Percentiles rank a stretch among this genome's conserved stretches.
Conservation (phyloP, 306 rosid species). For the Rosa lucieae region DNA sequence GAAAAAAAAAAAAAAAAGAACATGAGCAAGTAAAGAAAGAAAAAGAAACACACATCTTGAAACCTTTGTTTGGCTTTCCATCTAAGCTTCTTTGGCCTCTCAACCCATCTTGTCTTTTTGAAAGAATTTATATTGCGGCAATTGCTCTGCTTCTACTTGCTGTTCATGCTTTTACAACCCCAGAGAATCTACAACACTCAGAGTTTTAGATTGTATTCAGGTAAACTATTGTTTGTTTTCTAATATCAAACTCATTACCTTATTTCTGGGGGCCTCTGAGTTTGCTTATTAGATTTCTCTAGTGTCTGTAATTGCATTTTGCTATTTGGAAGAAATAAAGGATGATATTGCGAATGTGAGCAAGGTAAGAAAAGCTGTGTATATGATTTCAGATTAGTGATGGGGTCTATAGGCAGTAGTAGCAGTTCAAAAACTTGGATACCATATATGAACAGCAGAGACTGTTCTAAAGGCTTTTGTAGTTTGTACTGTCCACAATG, state of each 20-base stretch:
- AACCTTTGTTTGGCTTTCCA: constrained; percentile 42
- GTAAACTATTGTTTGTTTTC: constrained; percentile 13
- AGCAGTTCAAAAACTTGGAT: constrained; percentile 57
- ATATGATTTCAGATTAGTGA: constrained; percentile 23
- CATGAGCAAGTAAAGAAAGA: constrained; percentile 26
- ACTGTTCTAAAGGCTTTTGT: constrained; percentile 86
- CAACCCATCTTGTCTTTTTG: constrained; percentile 37
- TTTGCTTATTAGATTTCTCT: not conserved
- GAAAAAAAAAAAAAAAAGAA: constrained; percentile 29
- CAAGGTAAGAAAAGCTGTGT: not conserved
- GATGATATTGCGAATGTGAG: not conserved
- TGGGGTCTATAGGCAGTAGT: constrained; percentile 66
- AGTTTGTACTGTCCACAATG: constrained; percentile 84
- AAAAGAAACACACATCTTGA: constrained; percentile 36
- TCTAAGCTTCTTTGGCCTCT: constrained; percentile 36
- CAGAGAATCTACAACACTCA: constrained; percentile 26
- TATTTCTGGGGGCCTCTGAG: not conserved
- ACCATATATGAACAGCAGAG: constrained; percentile 73
- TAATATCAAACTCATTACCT: not conserved
- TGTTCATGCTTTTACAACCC: constrained; percentile 23
- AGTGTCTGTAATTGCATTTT: not conserved
- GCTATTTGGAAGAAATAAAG: not conserved
- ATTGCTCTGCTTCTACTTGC: constrained; percentile 22
- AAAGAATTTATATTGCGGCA: constrained; percentile 25
- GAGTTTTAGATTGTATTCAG: constrained; percentile 23